Base-by-base conservation (phyloP, 1,139 yeast genomes). In the Blastobotrys raffinosifermentans region DNA sequence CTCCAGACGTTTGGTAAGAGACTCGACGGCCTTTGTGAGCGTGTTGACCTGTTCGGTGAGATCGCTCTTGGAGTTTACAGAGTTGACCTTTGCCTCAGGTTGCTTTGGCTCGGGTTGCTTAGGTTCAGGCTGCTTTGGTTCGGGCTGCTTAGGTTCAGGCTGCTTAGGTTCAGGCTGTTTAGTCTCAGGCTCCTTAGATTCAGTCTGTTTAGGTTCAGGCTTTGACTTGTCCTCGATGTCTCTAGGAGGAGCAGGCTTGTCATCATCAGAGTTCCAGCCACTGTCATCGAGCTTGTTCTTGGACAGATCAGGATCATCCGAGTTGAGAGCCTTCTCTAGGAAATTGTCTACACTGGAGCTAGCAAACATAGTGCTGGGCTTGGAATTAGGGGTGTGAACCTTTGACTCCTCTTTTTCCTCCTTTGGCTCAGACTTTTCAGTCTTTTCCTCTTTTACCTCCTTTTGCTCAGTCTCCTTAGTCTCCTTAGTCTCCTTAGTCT, bases 291-390 rank as follows among this genome's bases (percentile, higher is more conserved):
- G 34, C 41, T 22, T 36, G 32, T 7, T 37, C 38, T n/a, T 46
- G 41, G 20, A 38, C 25, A 11, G 46, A 34, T 55, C 53, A 11
- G 61, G 48, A 26, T 60, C 62, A 13, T 63, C 69, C 72, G 77
- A n/a, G 30, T 57, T 58, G 15, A 64, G 64, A 4, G 78, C 77
- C 50, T 76, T 78, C 43, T 69, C 61, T 29, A 79, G 53, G 45
- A 79, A 58, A 15, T 63, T 58, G 39, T 66, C 62, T 8, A 78
- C 81, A 31, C 42, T 45, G 2, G 57, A 50, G 29, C 44, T 45
- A 5, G 47, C 45, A 19, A 44, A 34, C 31, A 60, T 37, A 45
- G 44, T 38, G 50, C 36, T 39, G 36, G 53, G 41, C 30, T 40
- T 44, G 38, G 37, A 50, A 17, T 56, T 49, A 11, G 34, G 46